Percentiles rank a stretch among this genome's conserved stretches.
Conservation (phyloP, 257 asterid genomes). For the Ocimum tenuiflorum region DNA sequence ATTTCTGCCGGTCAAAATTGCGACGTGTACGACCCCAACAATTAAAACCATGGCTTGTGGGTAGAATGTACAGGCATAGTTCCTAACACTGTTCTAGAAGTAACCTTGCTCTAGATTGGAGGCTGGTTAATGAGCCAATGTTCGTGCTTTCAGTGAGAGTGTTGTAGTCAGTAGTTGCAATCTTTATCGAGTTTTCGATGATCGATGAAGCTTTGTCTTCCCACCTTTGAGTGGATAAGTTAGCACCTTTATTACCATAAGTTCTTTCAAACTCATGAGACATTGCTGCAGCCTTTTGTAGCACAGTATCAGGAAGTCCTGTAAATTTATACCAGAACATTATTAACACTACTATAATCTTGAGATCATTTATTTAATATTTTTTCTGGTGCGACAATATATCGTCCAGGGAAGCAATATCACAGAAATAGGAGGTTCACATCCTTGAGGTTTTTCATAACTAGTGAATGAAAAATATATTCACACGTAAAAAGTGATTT, state of each 20-base stretch:
- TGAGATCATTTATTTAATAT: background rate
- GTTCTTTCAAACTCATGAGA: constrained; percentile 66
- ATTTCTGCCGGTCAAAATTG: constrained; percentile 1
- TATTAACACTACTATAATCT: background rate
- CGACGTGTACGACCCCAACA: background rate
- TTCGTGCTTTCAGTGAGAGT: constrained; percentile 11
- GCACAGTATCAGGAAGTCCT: constrained; percentile 85
- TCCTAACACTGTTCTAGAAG: constrained; percentile 38
- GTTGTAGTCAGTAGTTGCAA: constrained; percentile 19
- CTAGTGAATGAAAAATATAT: too few species aligned
- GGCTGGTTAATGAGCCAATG: constrained; percentile 30
- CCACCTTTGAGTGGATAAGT: constrained; percentile 23
- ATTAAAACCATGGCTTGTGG: background rate
- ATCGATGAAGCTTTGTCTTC: constrained; percentile 34
- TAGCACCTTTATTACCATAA: constrained; percentile 36
- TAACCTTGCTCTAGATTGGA: constrained; percentile 52
- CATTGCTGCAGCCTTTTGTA: constrained; percentile 62
- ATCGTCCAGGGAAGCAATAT: background rate
- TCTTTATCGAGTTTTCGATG: constrained; percentile 34
- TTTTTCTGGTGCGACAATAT: background rate
- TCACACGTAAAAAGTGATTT: too few species aligned
- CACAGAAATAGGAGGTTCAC: background rate
- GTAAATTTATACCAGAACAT: constrained; percentile 20
- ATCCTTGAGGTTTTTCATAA: background rate
- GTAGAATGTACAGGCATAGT: background rate